Conservation (phyloP, 139 green algal species). For the Micractinium conductrix region DNA sequence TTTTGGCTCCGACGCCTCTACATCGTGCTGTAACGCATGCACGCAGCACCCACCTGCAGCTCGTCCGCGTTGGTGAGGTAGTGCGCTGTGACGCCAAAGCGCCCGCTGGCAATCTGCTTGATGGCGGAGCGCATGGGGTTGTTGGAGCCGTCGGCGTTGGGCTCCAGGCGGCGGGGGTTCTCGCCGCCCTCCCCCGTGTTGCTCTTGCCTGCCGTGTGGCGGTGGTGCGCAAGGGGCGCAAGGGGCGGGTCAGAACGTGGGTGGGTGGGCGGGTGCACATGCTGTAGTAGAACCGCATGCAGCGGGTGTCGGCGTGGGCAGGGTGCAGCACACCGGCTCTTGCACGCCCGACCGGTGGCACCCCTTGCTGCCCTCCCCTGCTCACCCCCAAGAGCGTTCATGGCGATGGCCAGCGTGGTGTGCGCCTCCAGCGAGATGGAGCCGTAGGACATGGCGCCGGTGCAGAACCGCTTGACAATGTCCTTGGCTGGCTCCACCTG, state of each 20-base stretch:
- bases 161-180: constrained; percentile 85
- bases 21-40: no score
- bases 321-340: no score
- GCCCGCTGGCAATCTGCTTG: constrained; percentile 88
- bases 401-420: constrained; percentile 91
- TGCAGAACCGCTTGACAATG: constrained; percentile 96
- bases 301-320: no score
- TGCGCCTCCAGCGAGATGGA: constrained; percentile 94
- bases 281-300: no score
- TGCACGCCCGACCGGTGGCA: no score
- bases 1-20: no score
- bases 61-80: constrained; percentile 97
- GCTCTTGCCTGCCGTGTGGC: constrained; percentile 10
- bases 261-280: neutral
- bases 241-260: neutral
- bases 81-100: constrained; percentile 93
- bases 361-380: neutral
- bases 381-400: constrained; percentile 95
- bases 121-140: constrained; percentile 91
- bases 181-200: constrained; percentile 89
- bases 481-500: constrained; percentile 88
- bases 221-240: neutral
- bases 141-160: constrained; percentile 75
- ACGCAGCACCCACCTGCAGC: no score
- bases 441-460: constrained; percentile 86